A percentile compares a stretch with the other conserved stretches of the same genome.
phyloP scores from a whole-genome alignment of 495 filamentous ascomycete species.

The Amniculicola lignicola region DNA sequence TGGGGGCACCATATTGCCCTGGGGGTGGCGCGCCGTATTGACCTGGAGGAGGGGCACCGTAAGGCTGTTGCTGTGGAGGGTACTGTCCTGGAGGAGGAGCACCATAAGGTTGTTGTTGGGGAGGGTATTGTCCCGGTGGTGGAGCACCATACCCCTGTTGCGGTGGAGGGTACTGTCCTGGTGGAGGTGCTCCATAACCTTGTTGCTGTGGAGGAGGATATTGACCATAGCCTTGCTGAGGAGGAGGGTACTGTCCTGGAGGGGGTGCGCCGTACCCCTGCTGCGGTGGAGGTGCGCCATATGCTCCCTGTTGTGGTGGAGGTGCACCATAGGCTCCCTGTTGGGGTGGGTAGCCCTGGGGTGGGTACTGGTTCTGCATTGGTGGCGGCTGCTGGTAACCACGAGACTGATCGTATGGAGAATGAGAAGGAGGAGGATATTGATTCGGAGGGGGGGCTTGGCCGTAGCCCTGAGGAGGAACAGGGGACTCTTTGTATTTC shows the following conservation, averaged over 20 bases:
- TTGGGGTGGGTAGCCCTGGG: conserved; percentile 14
- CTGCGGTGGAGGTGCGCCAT: conserved; percentile 27
- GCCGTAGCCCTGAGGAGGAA: conserved; percentile 25
- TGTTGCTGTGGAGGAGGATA: conserved; percentile 35
- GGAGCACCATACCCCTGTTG: conserved; percentile 9
- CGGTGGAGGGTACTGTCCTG: conserved; percentile 7
- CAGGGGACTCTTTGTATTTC: conserved; percentile 9
- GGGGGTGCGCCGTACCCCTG: conserved; percentile 14
- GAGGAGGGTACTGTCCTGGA: conserved; percentile 24
- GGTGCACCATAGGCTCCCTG: conserved; percentile 16
- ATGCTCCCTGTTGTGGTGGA: conserved; percentile 9
- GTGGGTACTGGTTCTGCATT: conserved; percentile 29
- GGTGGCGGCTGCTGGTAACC: conserved; percentile 26
- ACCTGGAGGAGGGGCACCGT: conserved; percentile 8
- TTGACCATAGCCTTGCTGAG: conserved; percentile 36
- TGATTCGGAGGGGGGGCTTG: conserved; percentile 23
- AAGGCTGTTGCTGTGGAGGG: conserved; percentile 1
- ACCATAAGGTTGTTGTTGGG: conserved; percentile 19
- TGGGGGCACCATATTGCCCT: not conserved
- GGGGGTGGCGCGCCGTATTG: conserved; percentile 10
- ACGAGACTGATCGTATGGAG: conserved; percentile 14
- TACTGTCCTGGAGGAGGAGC: conserved; percentile 10
- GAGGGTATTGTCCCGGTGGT: conserved; percentile 45
- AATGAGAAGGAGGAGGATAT: conserved; percentile 26
- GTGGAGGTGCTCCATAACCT: conserved; percentile 16